Percentiles rank a stretch among this genome's conserved stretches.
phyloP scores from a whole-genome alignment of 768 basidiomycete genomes.

The Mycena galopus region DNA sequence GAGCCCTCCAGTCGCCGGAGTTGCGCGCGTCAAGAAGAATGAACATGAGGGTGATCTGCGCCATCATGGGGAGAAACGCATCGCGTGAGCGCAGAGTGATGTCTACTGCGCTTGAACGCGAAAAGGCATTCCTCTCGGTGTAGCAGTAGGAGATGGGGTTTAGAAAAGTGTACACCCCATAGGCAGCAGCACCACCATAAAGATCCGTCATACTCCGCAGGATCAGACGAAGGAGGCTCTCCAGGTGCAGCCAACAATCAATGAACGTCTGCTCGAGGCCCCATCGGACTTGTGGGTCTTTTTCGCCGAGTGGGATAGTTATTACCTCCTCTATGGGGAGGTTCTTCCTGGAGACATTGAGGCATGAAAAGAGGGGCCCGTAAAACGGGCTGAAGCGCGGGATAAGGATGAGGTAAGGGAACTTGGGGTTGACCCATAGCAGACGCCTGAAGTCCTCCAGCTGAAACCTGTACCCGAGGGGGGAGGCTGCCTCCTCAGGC shows the following conservation, averaged over 20 bases:
- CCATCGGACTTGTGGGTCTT: slow-evolving; percentile 3
- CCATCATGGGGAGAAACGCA: slow-evolving; percentile 33
- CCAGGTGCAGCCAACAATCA: slow-evolving; percentile 28
- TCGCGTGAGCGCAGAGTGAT: slow-evolving; percentile 29
- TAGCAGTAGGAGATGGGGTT: slow-evolving; percentile 24
- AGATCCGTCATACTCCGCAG: slow-evolving; percentile 19
- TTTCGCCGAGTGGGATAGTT: not conserved
- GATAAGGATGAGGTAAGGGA: slow-evolving; percentile 29
- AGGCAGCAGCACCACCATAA: slow-evolving; percentile 20
- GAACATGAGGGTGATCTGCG: slow-evolving; percentile 21
- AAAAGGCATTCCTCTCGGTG: slow-evolving; percentile 18
- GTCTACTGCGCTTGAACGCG: slow-evolving; percentile 9
- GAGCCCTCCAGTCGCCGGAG: slow-evolving; percentile 24
- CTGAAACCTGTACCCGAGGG: slow-evolving; percentile 15
- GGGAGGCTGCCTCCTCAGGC: slow-evolving; percentile 13
- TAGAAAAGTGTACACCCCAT: slow-evolving; percentile 11
- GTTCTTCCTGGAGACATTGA: slow-evolving; percentile 20
- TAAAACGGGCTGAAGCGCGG: slow-evolving; percentile 26
- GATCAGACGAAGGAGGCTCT: slow-evolving; percentile 28
- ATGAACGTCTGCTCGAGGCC: slow-evolving; percentile 23
- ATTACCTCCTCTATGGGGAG: slow-evolving; percentile 19
- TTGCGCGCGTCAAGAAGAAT: slow-evolving; percentile 24
- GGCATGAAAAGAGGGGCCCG: slow-evolving; percentile 25
- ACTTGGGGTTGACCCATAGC: slow-evolving; percentile 23
- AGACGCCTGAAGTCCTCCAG: slow-evolving; percentile 24